phyloP scores from a whole-genome alignment of 2,329 filamentous ascomycete genomes.

The Trematosphaeria pertusa region DNA sequence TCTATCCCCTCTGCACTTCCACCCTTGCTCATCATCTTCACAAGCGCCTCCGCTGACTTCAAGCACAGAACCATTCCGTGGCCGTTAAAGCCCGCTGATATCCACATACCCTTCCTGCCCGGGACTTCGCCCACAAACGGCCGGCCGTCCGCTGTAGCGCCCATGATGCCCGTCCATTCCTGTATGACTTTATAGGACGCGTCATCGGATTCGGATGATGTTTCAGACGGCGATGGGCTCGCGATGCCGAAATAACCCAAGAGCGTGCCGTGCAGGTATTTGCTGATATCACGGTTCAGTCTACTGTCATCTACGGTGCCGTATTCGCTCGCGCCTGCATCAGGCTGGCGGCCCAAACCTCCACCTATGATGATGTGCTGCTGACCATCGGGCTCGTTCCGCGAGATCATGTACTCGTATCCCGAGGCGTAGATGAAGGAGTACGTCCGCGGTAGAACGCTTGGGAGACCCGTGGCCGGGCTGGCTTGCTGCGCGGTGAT shows the following conservation, averaged over 20 bases:
- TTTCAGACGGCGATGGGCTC: conserved; percentile 15
- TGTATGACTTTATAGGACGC: conserved; percentile 30
- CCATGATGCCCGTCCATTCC: conserved; percentile 61
- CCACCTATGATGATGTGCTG: conserved; percentile 70
- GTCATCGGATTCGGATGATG: conserved; percentile 39
- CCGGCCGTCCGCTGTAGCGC: conserved; percentile 58
- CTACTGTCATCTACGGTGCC: conserved; percentile 64
- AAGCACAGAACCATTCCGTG: conserved; percentile 70
- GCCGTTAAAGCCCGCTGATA: conserved; percentile 68
- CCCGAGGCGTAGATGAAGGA: conserved; percentile 67
- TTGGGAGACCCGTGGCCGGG: conserved; percentile 45
- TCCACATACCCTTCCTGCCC: conserved; percentile 57
- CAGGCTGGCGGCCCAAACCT: conserved; percentile 54
- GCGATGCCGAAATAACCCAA: conserved; percentile 58
- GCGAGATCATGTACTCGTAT: conserved; percentile 72
- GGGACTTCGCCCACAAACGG: conserved; percentile 57
- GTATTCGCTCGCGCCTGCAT: conserved; percentile 57
- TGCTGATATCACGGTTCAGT: conserved; percentile 59
- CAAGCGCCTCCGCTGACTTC: conserved; percentile 65
- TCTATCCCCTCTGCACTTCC: conserved; percentile 41
- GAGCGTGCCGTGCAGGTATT: conserved; percentile 55
- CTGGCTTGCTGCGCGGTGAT: conserved; percentile 48
- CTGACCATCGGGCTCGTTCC: conserved; percentile 47
- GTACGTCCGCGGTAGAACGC: conserved; percentile 60
- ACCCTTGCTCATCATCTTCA: conserved; percentile 57